phyloP scores from a whole-genome alignment of 139 green algal species.

The Chlorella sorokiniana region DNA sequence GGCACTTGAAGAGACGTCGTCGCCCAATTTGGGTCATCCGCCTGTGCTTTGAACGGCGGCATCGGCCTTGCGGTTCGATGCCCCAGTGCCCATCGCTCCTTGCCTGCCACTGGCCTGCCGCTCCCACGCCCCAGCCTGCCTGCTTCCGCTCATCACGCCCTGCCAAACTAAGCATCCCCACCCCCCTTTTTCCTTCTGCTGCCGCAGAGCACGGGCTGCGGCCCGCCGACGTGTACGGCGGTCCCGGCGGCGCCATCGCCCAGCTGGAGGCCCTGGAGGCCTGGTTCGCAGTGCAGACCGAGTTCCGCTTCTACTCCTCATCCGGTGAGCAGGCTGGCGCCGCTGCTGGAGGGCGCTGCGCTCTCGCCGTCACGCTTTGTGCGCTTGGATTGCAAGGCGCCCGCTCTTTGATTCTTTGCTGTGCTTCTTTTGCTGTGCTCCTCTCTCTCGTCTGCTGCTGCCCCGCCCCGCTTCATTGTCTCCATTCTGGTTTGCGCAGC shows the following conservation, averaged over 20 bases:
- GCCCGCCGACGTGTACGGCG: slow-evolving; percentile 61
- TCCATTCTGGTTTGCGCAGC: too few relatives aligned
- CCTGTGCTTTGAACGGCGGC: too few relatives aligned
- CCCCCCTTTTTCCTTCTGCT: not conserved
- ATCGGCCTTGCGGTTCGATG: too few relatives aligned
- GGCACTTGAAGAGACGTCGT: too few relatives aligned
- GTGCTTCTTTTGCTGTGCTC: not conserved
- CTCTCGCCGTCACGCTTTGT: not conserved
- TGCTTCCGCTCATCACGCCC: not conserved
- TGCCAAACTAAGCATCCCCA: too few relatives aligned
- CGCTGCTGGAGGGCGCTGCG: not conserved
- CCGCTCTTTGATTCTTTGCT: not conserved
- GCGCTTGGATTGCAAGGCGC: not conserved
- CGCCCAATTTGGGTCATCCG: too few relatives aligned
- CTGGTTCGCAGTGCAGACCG: slow-evolving; percentile 73
- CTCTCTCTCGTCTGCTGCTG: not conserved
- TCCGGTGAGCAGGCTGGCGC: slow-evolving; percentile 27
- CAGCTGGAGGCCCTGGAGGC: slow-evolving; percentile 64
- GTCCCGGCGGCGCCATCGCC: slow-evolving; percentile 51
- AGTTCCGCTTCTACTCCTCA: slow-evolving; percentile 79
- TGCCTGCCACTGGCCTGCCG: too few relatives aligned
- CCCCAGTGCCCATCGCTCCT: too few relatives aligned
- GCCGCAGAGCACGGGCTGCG: slow-evolving; percentile 43
- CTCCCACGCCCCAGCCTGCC: too few relatives aligned
- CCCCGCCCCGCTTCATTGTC: not conserved